Evolutionary conservation across 306 rosid genomes (phyloP).

Genomic region (Fragaria ananassa): DNA sequence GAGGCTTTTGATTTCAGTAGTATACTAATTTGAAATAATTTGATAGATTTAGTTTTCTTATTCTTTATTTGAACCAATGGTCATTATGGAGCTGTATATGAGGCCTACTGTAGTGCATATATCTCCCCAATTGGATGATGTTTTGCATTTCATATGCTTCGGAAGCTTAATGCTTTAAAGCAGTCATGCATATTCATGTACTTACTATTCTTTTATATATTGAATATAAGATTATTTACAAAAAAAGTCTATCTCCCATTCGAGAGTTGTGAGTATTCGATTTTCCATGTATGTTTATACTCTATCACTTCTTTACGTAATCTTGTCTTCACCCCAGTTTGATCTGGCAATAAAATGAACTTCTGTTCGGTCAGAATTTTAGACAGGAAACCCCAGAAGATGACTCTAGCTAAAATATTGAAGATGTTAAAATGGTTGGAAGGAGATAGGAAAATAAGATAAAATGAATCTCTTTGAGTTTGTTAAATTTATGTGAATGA

Average conservation of each 20-base stretch:
- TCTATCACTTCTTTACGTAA: neutral
- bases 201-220: neutral
- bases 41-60: neutral
- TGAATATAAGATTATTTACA: neutral
- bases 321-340: neutral
- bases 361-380: neutral
- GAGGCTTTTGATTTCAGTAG: neutral
- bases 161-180: neutral
- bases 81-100: neutral
- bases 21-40: neutral
- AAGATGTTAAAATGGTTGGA: neutral
- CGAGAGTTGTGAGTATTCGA: neutral
- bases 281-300: neutral
- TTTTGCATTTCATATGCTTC: neutral
- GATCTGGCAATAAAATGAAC: neutral
- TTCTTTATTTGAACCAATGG: neutral
- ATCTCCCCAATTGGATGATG: neutral
- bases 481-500: neutral
- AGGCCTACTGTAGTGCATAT: neutral
- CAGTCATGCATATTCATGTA: neutral
- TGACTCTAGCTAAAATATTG: neutral
- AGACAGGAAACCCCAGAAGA: neutral
- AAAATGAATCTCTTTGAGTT: neutral
- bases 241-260: neutral
- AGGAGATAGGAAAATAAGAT: neutral